Conservation (phyloP, 169 alveolate species). For the Plasmodium inui region DNA sequence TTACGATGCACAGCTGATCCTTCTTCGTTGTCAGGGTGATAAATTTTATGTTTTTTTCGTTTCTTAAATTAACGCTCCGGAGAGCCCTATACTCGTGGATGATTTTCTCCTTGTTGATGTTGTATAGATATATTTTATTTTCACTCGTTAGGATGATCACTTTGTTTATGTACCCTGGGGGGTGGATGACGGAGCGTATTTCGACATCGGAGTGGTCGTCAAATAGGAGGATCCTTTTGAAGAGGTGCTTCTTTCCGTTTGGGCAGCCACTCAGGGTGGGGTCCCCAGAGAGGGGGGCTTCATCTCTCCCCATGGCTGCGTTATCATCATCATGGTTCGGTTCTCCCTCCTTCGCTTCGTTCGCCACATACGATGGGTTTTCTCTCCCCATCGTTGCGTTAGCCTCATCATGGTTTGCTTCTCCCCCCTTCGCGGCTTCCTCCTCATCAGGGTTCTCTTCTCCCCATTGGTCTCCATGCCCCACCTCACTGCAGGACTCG, state of each 20-base stretch:
- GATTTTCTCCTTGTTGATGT: conserved; percentile 78
- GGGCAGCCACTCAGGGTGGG: background rate
- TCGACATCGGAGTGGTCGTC: conserved; percentile 49
- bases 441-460: background rate
- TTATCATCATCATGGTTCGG: too few relatives aligned
- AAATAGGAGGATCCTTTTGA: conserved; percentile 56
- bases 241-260: conserved; percentile 38
- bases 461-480: background rate
- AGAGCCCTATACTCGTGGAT: conserved; percentile 75
- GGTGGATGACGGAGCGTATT: conserved; percentile 76
- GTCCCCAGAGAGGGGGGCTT: background rate
- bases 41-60: conserved; percentile 31
- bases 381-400: background rate
- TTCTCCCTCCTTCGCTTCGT: background rate
- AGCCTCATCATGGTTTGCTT: background rate
- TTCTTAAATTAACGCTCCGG: conserved; percentile 31
- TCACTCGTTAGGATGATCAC: conserved; percentile 76
- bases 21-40: conserved; percentile 10
- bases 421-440: background rate
- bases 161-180: conserved; percentile 80
- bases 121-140: conserved; percentile 77
- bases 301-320: background rate
- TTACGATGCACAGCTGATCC: conserved; percentile 33
- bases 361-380: too few relatives aligned
- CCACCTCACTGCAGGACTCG: background rate